Conservation (phyloP, 805 yeast genomes). For the Yarrowia sp. region DNA sequence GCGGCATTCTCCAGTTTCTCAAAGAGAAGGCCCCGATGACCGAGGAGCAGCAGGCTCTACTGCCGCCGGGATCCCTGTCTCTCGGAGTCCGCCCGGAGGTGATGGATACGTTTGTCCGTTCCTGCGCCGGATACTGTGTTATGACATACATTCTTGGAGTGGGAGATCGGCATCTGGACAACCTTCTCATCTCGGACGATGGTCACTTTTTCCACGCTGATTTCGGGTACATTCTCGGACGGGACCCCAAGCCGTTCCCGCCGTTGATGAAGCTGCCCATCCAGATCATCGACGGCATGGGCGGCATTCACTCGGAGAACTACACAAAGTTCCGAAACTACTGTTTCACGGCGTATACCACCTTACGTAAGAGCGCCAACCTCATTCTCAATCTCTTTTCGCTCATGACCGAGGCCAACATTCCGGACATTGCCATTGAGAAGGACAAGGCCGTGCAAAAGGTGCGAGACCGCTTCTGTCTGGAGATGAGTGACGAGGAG, state of each 20-base stretch:
- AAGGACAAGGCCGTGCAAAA: constrained; percentile 86
- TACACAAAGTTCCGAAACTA: constrained; percentile 87
- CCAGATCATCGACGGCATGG: constrained; percentile 97
- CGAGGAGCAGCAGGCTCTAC: constrained; percentile 15
- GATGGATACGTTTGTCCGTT: constrained; percentile 92
- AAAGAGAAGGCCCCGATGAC: constrained; percentile 51
- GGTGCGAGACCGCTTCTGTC: constrained; percentile 91
- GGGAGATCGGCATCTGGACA: constrained; percentile 96
- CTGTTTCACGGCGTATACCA: constrained; percentile 93
- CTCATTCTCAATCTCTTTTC: constrained; percentile 89
- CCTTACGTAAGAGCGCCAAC: constrained; percentile 86
- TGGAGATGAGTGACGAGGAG: constrained; percentile 94
- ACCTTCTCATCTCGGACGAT: constrained; percentile 79
- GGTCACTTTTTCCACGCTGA: constrained; percentile 97
- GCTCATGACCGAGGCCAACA: constrained; percentile 90
- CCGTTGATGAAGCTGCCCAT: constrained; percentile 98
- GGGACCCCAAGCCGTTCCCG: constrained; percentile 98
- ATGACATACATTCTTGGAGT: constrained; percentile 93
- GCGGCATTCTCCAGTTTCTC: constrained; percentile 72
- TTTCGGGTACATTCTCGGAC: constrained; percentile 94
- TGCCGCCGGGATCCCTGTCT: constrained; percentile 15
- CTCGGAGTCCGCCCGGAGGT: constrained; percentile 62
- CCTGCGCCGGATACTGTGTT: constrained; percentile 98
- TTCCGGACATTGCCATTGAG: constrained; percentile 87
- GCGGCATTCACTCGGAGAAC: constrained; percentile 86